Base-by-base conservation (phyloP, 345 rosid genomes). In the Heritiera littoralis region DNA sequence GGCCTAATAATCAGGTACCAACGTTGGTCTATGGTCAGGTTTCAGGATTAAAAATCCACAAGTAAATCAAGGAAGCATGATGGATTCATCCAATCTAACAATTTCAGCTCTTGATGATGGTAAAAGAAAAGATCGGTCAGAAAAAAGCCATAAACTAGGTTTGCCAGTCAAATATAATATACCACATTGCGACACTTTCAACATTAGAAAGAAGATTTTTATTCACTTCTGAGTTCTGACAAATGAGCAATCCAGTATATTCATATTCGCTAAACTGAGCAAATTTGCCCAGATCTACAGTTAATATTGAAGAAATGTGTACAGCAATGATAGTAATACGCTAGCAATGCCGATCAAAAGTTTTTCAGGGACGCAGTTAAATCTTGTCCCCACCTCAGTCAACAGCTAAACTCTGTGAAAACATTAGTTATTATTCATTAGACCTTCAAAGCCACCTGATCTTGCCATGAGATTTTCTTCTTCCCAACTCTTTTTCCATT, bases 391-490 rank as follows among this genome's bases (percentile, higher is more conserved):
- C 10, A 18, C 32, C 48, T 55, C 11, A 8, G 38, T 55, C 32
- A 30, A 51, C 14, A 4, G 76, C 55, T 61, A 23, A 59, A 69
- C 54, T 17, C 9, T 20, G 17, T 5, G 35, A 28, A 56, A 64
- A 65, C 48, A 18, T 63, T 48, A 28, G 17, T 51, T 64, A 32
- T 49, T 64, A 15, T 75, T 68, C 64, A 55, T 72, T 77, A 78
- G 15, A 67, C 56, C 65, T 71, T 61, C 72, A 77, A 45, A 75
- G 63, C 79, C 71, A 77, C 77, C 51, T 66, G 86, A 83, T 86
- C 89, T 74, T 77, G 82, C 88, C 87, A 81, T 67, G 84, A 78
- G 75, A 84, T 81, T 79, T 80, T 85, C 85, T 82, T 85, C 82
- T 77, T 80, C 65, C 66, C 83, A 23, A 74, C 54, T 75, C 65